Evolutionary conservation across 306 rosid genomes (phyloP).

Genomic region (Quercus aquifolioides): DNA sequence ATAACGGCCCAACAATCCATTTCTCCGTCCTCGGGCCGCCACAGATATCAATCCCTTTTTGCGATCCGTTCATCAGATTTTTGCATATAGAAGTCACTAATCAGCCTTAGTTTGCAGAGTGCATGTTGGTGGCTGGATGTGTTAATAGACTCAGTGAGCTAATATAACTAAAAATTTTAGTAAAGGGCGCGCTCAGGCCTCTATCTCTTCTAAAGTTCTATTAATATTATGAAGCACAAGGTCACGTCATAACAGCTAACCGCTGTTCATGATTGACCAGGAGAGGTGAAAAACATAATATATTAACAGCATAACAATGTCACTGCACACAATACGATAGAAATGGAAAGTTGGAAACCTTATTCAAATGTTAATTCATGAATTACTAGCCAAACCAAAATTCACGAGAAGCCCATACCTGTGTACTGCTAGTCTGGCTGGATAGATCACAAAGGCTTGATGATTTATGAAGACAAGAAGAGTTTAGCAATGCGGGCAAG

Average conservation of each 20-base stretch:
- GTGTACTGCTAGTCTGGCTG: slow-evolving; percentile 44
- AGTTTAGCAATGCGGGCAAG: slow-evolving; percentile 80
- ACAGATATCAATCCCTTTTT: not conserved
- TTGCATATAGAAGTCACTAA: not conserved
- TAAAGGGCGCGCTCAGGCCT: not conserved
- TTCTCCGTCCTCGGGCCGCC: no score
- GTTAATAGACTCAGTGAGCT: not conserved
- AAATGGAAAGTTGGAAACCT: not conserved
- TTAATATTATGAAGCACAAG: not conserved
- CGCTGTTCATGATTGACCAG: not conserved
- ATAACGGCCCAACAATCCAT: no score
- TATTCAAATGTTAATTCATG: not conserved
- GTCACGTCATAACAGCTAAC: not conserved
- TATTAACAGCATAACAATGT: not conserved
- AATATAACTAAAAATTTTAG: not conserved
- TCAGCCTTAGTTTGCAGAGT: not conserved
- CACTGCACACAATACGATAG: not conserved
- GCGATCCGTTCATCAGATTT: not conserved
- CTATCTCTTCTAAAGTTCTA: not conserved
- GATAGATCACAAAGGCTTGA: slow-evolving; percentile 60
- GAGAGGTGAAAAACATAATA: not conserved
- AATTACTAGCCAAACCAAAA: slow-evolving; percentile 9
- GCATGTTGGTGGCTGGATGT: not conserved
- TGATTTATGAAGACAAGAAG: slow-evolving; percentile 68
- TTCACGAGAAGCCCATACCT: slow-evolving; percentile 39